Conservation (phyloP, 2,329 filamentous ascomycete genomes). For the Fusarium cyanostomum region DNA sequence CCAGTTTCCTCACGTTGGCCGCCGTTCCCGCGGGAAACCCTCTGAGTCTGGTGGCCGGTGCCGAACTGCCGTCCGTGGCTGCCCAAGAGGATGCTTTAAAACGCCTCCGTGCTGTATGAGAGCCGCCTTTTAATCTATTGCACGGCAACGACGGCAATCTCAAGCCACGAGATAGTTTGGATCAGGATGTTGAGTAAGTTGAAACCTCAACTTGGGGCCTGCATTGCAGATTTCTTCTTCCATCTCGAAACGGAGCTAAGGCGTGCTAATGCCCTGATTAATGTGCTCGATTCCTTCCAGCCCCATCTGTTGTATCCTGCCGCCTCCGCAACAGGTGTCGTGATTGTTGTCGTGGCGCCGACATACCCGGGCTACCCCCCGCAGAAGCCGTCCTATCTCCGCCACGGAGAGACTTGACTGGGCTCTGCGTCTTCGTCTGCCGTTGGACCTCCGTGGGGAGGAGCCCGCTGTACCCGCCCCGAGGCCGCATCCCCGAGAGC, state of each 20-base stretch:
- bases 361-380: conserved; percentile 30
- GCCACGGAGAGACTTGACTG: conserved; percentile 23
- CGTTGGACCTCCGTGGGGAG: conserved; percentile 33
- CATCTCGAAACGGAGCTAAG: conserved; percentile 4
- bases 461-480: conserved; percentile 31
- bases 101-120: background rate
- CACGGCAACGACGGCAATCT: conserved; percentile 23
- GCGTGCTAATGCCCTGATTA: conserved; percentile 3
- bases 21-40: conserved; percentile 22
- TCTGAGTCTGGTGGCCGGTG: conserved; percentile 3
- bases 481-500: conserved; percentile 29
- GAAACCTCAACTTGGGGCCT: conserved; percentile 25
- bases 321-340: conserved; percentile 16
- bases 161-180: conserved; percentile 11
- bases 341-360: conserved; percentile 21
- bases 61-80: conserved; percentile 5
- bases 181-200: conserved; percentile 20
- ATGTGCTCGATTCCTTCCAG: conserved; percentile 16
- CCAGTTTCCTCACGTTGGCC: conserved; percentile 12
- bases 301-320: conserved; percentile 26
- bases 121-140: background rate
- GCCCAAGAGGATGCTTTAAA: conserved; percentile 3
- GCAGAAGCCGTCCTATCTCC: conserved; percentile 13
- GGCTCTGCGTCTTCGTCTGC: conserved; percentile 11
- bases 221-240: conserved; percentile 27